These are phyloP conservation scores for Lojkania enalia DNA, from an alignment of 2,329 filamentous ascomycete genomes.

Conservation along the genomic window DNA sequence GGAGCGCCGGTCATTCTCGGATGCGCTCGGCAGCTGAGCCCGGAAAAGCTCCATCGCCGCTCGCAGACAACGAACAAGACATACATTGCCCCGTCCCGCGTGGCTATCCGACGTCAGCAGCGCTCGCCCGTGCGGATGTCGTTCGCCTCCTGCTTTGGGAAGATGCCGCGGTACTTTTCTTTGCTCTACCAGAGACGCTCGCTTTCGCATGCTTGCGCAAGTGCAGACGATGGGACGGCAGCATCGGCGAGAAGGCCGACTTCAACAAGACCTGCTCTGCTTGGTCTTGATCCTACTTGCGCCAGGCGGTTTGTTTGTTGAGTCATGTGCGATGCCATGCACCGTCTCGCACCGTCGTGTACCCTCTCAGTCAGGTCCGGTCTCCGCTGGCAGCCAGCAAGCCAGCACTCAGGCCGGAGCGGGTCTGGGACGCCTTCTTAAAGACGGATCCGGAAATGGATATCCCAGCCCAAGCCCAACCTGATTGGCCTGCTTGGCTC, in stretches of 20 bases:
- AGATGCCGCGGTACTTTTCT: conserved; percentile 1
- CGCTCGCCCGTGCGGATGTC: conserved; percentile 11
- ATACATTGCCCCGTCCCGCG: too few relatives aligned
- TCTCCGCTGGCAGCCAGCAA: too few relatives aligned
- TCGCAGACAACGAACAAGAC: conserved; percentile 8
- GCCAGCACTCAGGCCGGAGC: background rate
- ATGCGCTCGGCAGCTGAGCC: conserved; percentile 35
- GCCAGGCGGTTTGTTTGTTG: background rate
- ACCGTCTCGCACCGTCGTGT: background rate
- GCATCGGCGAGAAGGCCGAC: too few relatives aligned
- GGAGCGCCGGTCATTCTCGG: conserved; percentile 36
- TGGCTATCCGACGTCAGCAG: conserved; percentile 39
- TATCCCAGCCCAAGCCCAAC: conserved; percentile 18
- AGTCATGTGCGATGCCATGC: conserved; percentile 1
- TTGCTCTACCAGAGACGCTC: too few relatives aligned
- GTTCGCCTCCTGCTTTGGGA: conserved; percentile 4
- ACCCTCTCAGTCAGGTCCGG: too few relatives aligned
- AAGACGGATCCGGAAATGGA: conserved; percentile 27
- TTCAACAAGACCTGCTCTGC: too few relatives aligned
- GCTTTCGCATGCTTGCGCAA: too few relatives aligned
- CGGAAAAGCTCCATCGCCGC: conserved; percentile 9
- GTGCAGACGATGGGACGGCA: too few relatives aligned
- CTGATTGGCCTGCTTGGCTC: background rate
- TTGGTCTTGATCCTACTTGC: too few relatives aligned
- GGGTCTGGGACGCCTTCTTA: background rate